Evolutionary conservation across 331 rosid genomes (phyloP).

Genomic region (Rosa hybrid): DNA sequence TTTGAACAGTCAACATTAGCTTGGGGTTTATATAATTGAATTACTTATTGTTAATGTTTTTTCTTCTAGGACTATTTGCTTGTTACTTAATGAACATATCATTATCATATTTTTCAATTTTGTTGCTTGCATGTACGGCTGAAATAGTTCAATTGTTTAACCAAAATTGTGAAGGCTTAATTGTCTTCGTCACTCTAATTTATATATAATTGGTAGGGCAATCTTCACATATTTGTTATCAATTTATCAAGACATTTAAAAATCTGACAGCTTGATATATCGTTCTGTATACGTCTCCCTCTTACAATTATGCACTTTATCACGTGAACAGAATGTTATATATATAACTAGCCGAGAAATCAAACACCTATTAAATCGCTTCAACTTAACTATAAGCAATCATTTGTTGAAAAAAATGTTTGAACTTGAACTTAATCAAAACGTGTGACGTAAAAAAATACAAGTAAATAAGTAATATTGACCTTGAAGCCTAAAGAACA

Average conservation of each 20-base stretch:
- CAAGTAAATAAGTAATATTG: not conserved
- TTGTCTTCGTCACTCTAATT: not conserved
- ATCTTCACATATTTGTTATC: not conserved
- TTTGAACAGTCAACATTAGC: not conserved
- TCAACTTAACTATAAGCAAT: not conserved
- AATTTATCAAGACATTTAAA: not conserved
- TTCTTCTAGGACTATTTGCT: not conserved
- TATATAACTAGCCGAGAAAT: not conserved
- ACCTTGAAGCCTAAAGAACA: not conserved
- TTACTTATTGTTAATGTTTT: not conserved
- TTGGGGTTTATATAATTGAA: not conserved
- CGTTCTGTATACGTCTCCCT: not conserved
- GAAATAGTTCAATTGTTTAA: not conserved
- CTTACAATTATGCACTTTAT: accelerated
- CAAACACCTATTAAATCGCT: not conserved
- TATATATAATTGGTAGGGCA: not conserved
- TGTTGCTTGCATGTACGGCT: not conserved
- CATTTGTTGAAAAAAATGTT: not conserved
- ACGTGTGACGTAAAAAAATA: not conserved
- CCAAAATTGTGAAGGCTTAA: not conserved
- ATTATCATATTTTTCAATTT: not conserved
- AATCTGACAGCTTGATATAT: not conserved
- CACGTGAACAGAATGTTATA: not conserved
- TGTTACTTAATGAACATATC: not conserved
- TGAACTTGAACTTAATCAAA: not conserved